These are phyloP conservation scores for Peniophora sp. DNA, from an alignment of 1,284 basidiomycete genomes.

Conservation along the genomic window DNA sequence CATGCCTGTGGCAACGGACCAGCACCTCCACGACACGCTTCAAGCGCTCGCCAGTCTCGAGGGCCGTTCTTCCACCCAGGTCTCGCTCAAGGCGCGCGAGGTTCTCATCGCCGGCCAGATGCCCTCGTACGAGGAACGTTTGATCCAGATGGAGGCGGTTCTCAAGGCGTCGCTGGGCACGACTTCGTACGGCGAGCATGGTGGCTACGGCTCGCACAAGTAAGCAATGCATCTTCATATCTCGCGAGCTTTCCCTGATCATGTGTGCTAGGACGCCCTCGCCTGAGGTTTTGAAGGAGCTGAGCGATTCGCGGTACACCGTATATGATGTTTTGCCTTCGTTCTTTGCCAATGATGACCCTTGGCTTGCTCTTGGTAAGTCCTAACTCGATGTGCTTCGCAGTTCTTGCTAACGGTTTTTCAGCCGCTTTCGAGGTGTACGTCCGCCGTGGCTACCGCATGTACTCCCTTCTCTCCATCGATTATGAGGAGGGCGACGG, in stretches of 20 bases:
- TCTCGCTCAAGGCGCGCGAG: constrained; percentile 94
- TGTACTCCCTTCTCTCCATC: constrained; percentile 86
- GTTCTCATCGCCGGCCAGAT: constrained; percentile 94
- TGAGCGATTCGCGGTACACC: constrained; percentile 93
- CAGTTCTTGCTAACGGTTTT: constrained; percentile 3
- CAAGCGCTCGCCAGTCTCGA: constrained; percentile 81
- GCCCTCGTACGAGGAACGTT: constrained; percentile 94
- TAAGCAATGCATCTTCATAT: constrained; percentile 42
- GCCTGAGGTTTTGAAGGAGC: constrained; percentile 82
- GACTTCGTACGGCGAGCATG: constrained; percentile 82
- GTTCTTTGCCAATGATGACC: constrained; percentile 88
- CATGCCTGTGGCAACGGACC: constrained; percentile 66
- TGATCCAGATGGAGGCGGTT: constrained; percentile 90
- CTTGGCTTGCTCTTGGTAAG: constrained; percentile 77
- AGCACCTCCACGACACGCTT: constrained; percentile 68
- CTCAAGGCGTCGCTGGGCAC: constrained; percentile 84
- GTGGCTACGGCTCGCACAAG: constrained; percentile 38
- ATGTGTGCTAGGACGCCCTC: constrained; percentile 76
- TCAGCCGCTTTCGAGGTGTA: constrained; percentile 94
- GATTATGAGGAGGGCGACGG: constrained; percentile 90
- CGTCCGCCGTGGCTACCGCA: constrained; percentile 91
- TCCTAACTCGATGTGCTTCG: constrained; percentile 5
- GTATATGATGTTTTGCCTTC: constrained; percentile 96
- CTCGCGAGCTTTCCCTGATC: no score
- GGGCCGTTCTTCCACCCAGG: constrained; percentile 80